Conservation (phyloP, 1,284 basidiomycete species). For the Apiotrichum sp. region DNA sequence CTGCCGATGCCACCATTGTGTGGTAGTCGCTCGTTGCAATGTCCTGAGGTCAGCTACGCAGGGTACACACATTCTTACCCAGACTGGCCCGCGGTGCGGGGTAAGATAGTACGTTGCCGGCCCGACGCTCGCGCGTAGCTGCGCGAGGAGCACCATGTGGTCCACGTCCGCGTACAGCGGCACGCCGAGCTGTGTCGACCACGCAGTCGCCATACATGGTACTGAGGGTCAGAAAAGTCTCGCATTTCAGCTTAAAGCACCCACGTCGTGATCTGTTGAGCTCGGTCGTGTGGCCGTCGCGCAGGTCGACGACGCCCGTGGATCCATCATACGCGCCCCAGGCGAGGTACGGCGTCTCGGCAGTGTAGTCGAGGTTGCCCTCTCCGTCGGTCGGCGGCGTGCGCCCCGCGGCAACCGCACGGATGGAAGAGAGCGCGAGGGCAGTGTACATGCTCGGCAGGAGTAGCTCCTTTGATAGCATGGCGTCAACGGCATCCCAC, state of each 20-base stretch:
- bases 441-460: slow-evolving; percentile 28
- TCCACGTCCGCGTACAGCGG: slow-evolving; percentile 38
- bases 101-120: slow-evolving; percentile 15
- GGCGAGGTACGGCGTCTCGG: slow-evolving; percentile 26
- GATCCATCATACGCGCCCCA: slow-evolving; percentile 31
- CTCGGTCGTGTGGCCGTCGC: slow-evolving; percentile 25
- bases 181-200: slow-evolving; percentile 28
- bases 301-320: slow-evolving; percentile 26
- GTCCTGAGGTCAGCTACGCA: slow-evolving; percentile 50
- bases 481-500: slow-evolving; percentile 59
- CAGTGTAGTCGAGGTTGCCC: slow-evolving; percentile 22
- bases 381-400: slow-evolving; percentile 19
- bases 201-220: slow-evolving; percentile 30
- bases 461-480: slow-evolving; percentile 12
- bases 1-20: slow-evolving; percentile 70
- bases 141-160: slow-evolving; percentile 26
- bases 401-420: slow-evolving; percentile 23
- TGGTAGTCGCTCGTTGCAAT: slow-evolving; percentile 75
- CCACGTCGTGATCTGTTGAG: slow-evolving; percentile 29
- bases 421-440: slow-evolving; percentile 23
- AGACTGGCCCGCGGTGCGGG: slow-evolving; percentile 58
- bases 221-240: slow-evolving; percentile 19
- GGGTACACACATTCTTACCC: slow-evolving; percentile 54
- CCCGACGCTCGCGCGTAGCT: slow-evolving; percentile 20
- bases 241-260: background rate